These are phyloP conservation scores for Apiospora aurea DNA, from an alignment of 2,329 filamentous ascomycete species.

Conservation along the genomic window DNA sequence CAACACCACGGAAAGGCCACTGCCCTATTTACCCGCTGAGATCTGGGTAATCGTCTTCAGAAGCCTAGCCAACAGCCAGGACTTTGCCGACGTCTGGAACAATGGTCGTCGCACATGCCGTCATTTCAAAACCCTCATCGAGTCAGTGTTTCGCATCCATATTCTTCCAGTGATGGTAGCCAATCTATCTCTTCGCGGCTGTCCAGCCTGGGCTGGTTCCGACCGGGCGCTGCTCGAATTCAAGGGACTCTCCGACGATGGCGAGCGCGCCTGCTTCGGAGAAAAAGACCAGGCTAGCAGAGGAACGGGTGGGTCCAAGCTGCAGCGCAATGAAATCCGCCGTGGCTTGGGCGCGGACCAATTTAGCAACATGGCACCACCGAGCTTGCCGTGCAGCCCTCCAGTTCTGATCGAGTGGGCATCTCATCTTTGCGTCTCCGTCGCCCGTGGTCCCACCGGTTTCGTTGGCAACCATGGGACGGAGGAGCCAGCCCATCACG, in stretches of 20 bases:
- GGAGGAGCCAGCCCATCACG: constrained; percentile 3
- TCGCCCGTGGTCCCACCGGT: constrained; percentile 26
- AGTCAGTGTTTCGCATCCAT: constrained; percentile 24
- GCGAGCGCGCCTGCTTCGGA: constrained; percentile 25
- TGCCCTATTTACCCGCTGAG: constrained; percentile 22
- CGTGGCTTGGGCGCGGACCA: not conserved
- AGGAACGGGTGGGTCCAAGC: not conserved
- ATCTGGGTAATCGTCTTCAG: constrained; percentile 24
- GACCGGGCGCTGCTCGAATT: constrained; percentile 20
- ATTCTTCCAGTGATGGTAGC: constrained; percentile 17
- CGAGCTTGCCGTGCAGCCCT: constrained; percentile 10
- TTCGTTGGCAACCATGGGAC: constrained; percentile 23
- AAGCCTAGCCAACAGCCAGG: constrained; percentile 22
- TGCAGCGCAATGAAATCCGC: not conserved
- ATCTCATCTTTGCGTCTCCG: constrained; percentile 24
- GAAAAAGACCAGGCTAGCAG: not conserved
- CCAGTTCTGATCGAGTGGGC: constrained; percentile 28
- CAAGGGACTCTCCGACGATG: constrained; percentile 23
- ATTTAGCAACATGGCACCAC: not conserved
- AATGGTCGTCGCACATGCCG: constrained; percentile 21
- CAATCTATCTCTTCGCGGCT: constrained; percentile 25
- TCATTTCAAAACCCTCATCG: constrained; percentile 22
- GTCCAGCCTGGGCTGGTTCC: not conserved
- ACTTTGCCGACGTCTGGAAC: constrained; percentile 26
- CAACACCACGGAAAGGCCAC: not conserved